Conservation (phyloP, 140 eudicot species). For the Oenanthe javanica region DNA sequence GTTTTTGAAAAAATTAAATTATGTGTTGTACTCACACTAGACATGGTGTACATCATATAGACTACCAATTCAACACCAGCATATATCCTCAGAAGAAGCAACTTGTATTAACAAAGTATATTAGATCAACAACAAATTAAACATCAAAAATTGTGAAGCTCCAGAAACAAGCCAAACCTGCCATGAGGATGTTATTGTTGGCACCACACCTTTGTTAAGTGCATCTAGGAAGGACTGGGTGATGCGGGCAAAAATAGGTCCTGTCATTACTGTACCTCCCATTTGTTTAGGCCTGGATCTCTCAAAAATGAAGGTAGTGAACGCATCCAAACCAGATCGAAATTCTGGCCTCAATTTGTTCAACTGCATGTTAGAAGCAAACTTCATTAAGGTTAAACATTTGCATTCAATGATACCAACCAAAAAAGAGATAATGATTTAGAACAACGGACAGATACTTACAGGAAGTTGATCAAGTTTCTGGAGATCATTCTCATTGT, state of each 20-base stretch:
- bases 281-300: conserved; percentile 95
- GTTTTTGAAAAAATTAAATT: not conserved
- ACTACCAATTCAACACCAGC: not conserved
- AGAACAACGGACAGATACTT: conserved; percentile 16
- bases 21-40: not conserved
- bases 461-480: conserved; percentile 86
- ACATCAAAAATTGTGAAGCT: not conserved
- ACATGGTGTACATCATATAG: not conserved
- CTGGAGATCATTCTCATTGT: conserved; percentile 80
- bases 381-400: not conserved
- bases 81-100: not conserved
- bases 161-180: conserved; percentile 45
- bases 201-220: conserved; percentile 96
- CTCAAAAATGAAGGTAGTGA: conserved; percentile 93
- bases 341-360: conserved; percentile 89
- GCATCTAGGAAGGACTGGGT: conserved; percentile 97
- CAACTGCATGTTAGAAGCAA: conserved; percentile 42
- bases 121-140: not conserved
- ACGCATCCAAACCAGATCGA: conserved; percentile 79
- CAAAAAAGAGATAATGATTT: not conserved
- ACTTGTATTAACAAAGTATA: not conserved
- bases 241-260: conserved; percentile 91
- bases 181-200: conserved; percentile 97
- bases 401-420: not conserved
- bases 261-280: conserved; percentile 92